Base-by-base conservation (phyloP, 2,329 filamentous ascomycete species). In the Ophiocordyceps robertsii region DNA sequence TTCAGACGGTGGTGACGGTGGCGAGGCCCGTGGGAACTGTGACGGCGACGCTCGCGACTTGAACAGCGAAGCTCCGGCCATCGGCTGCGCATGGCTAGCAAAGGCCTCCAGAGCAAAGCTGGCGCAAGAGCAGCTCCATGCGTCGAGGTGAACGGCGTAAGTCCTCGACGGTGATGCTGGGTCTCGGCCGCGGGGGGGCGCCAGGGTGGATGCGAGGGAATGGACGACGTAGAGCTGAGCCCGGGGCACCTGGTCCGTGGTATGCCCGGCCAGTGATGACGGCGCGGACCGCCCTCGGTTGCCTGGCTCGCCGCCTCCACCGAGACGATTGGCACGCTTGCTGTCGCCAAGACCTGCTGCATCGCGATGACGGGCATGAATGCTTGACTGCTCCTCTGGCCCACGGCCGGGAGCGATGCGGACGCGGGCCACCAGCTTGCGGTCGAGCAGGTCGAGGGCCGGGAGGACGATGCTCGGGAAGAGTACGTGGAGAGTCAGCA, bases 111-210 rank as follows among this genome's bases (percentile, higher is more conserved):
- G 80, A 0, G 82, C 73, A 60, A 96, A 96, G 1, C 79, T 80
- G 4, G 88, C 82, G 65, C 92, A 98, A 1, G 78, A 85, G 61
- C 92, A 98, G 59, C 83, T 88, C 92, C 92, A 96, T 1, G 82
- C 77, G 1, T 60, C 52, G 2, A 89, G 70, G 10, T 80, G 75
- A 14, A 96, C 84, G 51, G 84, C 68, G 61, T 95, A 93, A 40
- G 53, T 48, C 35, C 48, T 51, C 19, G 52, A 44, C 5, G 48
- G 46, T 9, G 43, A 36, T 2, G 43, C 31, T 2, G 43, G 37
- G 33, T 53, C 47, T 39, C 48, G 44, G 39, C 43, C 30, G 40
- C 32, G 16, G 3, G 53, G 45, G 37, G 53, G 52, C 53, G 51
- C 46, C 36, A 53, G 46, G 7, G 59, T 57, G 7, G 61, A 61